A percentile compares a stretch with the other conserved stretches of the same genome.
phyloP scores from a whole-genome alignment of 352 stramenopile genomes.

The Peronospora farinosa region DNA sequence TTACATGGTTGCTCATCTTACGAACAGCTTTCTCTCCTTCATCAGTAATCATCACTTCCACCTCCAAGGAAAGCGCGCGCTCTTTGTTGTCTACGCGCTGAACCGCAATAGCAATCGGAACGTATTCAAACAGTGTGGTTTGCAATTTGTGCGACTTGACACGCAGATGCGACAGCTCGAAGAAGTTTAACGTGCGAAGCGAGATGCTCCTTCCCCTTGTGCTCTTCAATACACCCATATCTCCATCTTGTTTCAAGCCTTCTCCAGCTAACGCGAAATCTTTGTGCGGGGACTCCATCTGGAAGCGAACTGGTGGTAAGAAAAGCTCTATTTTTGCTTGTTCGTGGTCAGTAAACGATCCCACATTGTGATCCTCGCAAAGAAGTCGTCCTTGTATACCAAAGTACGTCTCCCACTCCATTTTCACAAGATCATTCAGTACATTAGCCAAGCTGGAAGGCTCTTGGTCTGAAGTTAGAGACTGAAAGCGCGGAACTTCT shows the following conservation, averaged over 20 bases:
- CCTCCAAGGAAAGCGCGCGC: slow-evolving; percentile 12
- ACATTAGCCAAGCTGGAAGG: slow-evolving; percentile 15
- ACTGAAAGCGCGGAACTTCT: slow-evolving; percentile 32
- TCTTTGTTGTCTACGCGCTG: slow-evolving; percentile 4
- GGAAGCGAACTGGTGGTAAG: slow-evolving; percentile 29
- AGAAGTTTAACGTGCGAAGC: slow-evolving; percentile 18
- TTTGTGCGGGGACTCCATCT: slow-evolving; percentile 16
- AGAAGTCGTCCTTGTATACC: slow-evolving; percentile 32
- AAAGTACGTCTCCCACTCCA: slow-evolving; percentile 56
- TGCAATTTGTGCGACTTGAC: slow-evolving; percentile 9
- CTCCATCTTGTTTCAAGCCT: slow-evolving; percentile 15
- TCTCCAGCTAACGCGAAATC: neutral
- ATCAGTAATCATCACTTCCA: slow-evolving; percentile 34
- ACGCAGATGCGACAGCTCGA: slow-evolving; percentile 17
- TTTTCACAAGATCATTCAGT: slow-evolving; percentile 38
- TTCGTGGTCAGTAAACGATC: slow-evolving; percentile 5
- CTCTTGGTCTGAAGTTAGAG: slow-evolving; percentile 1
- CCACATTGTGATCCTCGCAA: slow-evolving; percentile 20
- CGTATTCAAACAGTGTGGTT: slow-evolving; percentile 21
- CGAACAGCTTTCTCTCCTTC: slow-evolving; percentile 18
- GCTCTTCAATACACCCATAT: slow-evolving; percentile 1
- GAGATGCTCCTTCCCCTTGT: slow-evolving; percentile 8
- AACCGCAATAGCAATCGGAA: slow-evolving; percentile 23
- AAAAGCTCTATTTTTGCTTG: slow-evolving; percentile 26
- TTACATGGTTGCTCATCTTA: slow-evolving; percentile 24